A percentile compares a stretch with the other conserved stretches of the same genome.
Conservation (phyloP, 1,284 basidiomycete species). For the Kwoniella shivajii region DNA sequence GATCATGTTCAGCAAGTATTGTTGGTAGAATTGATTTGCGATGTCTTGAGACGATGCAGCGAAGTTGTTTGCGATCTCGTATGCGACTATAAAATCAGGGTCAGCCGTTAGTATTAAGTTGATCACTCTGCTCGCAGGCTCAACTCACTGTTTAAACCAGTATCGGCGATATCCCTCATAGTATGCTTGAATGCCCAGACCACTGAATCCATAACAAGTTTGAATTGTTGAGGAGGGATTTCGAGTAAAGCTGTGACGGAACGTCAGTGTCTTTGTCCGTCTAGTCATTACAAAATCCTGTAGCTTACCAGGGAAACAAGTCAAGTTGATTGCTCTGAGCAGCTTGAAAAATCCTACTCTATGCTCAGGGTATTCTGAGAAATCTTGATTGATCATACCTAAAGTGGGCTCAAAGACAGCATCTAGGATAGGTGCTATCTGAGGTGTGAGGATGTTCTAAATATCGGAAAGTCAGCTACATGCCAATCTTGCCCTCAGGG, state of each 20-base stretch:
- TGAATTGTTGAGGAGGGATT: constrained; percentile 90
- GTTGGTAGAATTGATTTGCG: constrained; percentile 81
- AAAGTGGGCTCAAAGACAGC: constrained; percentile 97
- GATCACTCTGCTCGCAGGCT: not conserved
- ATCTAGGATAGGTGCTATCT: constrained; percentile 95
- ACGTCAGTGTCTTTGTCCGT: not conserved
- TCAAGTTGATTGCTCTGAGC: constrained; percentile 85
- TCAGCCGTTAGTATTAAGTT: constrained; percentile 1
- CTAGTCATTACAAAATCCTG: not conserved
- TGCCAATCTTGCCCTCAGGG: not conserved
- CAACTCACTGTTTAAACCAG: constrained; percentile 77
- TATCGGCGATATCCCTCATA: constrained; percentile 98
- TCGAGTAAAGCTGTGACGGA: constrained; percentile 71
- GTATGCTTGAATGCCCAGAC: constrained; percentile 99
- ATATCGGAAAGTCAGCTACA: not conserved
- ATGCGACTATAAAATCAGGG: constrained; percentile 65
- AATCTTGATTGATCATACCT: constrained; percentile 99
- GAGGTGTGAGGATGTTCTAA: constrained; percentile 80
- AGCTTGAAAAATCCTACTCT: constrained; percentile 97
- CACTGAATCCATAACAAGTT: constrained; percentile 96
- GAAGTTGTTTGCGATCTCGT: constrained; percentile 97
- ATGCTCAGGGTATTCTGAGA: constrained; percentile 96
- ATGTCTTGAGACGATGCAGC: constrained; percentile 76
- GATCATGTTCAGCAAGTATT: constrained; percentile 89
- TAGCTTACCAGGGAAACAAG: constrained; percentile 87